Evolutionary conservation across 179 eudicot species (phyloP), one percentile per base, ranked within the genome.

Genomic region (Carnegiea gigantea): DNA sequence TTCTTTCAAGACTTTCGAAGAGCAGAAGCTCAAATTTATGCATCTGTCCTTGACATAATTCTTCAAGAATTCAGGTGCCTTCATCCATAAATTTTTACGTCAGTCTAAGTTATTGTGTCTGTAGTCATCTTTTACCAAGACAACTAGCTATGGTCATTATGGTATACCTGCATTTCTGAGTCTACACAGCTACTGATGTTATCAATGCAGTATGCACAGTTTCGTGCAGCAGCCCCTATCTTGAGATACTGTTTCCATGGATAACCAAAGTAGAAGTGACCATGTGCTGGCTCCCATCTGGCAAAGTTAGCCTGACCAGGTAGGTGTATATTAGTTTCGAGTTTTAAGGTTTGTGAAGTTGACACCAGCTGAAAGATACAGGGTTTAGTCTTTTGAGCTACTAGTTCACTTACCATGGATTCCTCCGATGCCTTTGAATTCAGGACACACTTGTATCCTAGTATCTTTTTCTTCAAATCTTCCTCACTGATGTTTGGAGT

Each of bases 201-300:
- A 81, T 91, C 94, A 36, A 95, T 82, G 82, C 88, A 90, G 79
- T 87, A 91, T 80, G 98, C 98, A 78, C 94, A 92, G 67, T 82
- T 89, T 17, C 97, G 87, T 40, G 91, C 85, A 80, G 92, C 87
- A 11, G 92, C 92, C 5, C 90, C 92, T 46, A 93, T 83, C 86
- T 89, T 85, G n/a, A 91, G 90, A 87, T 95, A 95, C 78, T 89
- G 92, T 59, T 90, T 86, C 98, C 98, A 92, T 83, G 98, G 98
- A 84, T 95, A 92, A 14, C 90, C 65, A 46, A 93, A 93, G 78
- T 81, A 83, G 90, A 95, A 95, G 43, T 76, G 44, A 28, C 98
- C 93, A 64, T 93, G 97, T 20, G 93, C 84, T 8, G 97, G 97
- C 83, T 95, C 98, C 98, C 98, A 95, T 86, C 92, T 85, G 9